phyloP scores from a whole-genome alignment of 1,284 basidiomycete genomes.

The Pascua guehoae region DNA sequence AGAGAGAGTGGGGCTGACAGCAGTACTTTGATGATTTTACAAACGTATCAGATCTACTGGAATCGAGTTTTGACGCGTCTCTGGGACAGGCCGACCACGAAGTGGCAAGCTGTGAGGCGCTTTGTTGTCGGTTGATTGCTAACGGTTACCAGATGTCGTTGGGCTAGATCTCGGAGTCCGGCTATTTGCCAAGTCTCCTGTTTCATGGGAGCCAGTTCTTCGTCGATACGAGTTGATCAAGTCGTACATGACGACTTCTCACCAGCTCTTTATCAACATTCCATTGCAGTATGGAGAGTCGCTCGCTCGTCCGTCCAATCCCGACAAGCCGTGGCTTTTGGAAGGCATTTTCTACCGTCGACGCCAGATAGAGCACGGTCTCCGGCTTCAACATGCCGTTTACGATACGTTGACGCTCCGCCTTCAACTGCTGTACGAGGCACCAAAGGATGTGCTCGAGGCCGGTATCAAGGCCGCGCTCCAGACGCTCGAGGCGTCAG shows the following conservation, averaged over 20 bases:
- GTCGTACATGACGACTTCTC: slow-evolving; percentile 16
- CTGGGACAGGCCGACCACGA: slow-evolving; percentile 28
- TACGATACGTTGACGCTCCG: slow-evolving; percentile 20
- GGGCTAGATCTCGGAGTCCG: slow-evolving; percentile 19
- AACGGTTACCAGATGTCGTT: slow-evolving; percentile 21
- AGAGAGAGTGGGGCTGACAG: background rate
- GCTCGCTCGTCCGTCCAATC: slow-evolving; percentile 1
- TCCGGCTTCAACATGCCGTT: slow-evolving; percentile 20
- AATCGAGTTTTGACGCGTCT: slow-evolving; percentile 21
- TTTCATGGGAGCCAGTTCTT: slow-evolving; percentile 10
- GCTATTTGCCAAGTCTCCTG: slow-evolving; percentile 9
- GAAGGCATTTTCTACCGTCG: slow-evolving; percentile 20
- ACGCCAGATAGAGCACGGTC: background rate
- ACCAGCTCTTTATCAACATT: slow-evolving; percentile 17
- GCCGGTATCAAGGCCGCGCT: slow-evolving; percentile 2
- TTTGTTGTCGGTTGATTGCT: background rate
- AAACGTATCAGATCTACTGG: background rate
- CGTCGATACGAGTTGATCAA: slow-evolving; percentile 23
- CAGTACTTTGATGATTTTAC: slow-evolving; percentile 14
- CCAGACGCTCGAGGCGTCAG: background rate
- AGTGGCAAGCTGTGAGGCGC: slow-evolving; percentile 22
- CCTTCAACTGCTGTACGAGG: slow-evolving; percentile 30
- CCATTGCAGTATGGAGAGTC: slow-evolving; percentile 27
- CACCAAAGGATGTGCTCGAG: slow-evolving; percentile 16
- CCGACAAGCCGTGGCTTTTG: slow-evolving; percentile 20